These are phyloP conservation scores for Casuarina equisetifolia DNA, from an alignment of 306 rosid genomes.

Conservation along the genomic window DNA sequence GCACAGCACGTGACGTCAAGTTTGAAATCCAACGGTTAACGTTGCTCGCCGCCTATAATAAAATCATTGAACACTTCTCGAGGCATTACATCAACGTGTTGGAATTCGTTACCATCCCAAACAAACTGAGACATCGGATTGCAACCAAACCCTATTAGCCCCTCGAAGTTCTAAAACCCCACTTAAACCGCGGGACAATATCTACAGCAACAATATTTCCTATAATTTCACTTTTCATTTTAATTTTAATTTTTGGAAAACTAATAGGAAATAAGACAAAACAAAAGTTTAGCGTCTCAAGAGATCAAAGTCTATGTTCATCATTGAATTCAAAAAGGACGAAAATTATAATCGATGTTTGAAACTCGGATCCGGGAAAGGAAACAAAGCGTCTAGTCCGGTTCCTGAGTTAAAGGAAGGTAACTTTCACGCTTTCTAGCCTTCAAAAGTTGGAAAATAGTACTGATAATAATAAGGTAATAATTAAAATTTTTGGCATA, in stretches of 20 bases:
- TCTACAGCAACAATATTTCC: conserved; percentile 3
- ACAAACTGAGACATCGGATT: conserved; percentile 36
- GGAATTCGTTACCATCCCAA: conserved; percentile 23
- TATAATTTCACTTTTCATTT: not conserved
- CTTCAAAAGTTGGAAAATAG: not conserved
- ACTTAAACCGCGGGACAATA: conserved; percentile 33
- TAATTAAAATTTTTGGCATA: not conserved
- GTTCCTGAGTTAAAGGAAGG: not conserved
- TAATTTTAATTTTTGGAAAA: too few species aligned
- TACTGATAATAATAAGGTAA: not conserved
- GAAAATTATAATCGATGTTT: not conserved
- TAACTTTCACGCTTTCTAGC: not conserved
- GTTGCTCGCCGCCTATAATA: conserved; percentile 33
- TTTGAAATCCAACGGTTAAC: conserved; percentile 23
- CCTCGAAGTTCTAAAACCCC: conserved; percentile 43
- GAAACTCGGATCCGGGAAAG: conserved; percentile 33
- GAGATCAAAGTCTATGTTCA: conserved; percentile 17
- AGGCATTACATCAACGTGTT: conserved; percentile 25
- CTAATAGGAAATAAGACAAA: not conserved
- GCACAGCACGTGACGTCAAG: conserved; percentile 29
- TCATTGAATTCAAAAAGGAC: conserved; percentile 32
- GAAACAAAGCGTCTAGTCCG: conserved; percentile 10
- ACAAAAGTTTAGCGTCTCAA: conserved; percentile 8
- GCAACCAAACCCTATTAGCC: conserved; percentile 24
- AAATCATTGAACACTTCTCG: conserved; percentile 39